phyloP scores from a whole-genome alignment of 1,284 basidiomycete genomes.

The Cutaneotrichosporon sp. region DNA sequence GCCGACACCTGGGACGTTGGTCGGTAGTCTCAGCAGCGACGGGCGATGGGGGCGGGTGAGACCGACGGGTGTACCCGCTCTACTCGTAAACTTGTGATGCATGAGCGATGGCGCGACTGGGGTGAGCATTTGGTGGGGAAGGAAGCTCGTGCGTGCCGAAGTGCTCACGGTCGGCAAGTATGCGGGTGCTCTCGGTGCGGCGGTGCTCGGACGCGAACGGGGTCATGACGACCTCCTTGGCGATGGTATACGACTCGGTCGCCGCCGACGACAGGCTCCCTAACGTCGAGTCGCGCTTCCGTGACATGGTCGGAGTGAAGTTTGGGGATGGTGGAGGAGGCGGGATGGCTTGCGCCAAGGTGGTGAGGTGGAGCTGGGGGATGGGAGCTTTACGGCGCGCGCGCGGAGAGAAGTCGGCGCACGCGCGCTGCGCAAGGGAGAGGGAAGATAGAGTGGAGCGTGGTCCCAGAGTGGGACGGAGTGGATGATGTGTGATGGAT shows the following conservation, averaged over 20 bases:
- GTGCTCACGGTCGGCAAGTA: slow-evolving; percentile 49
- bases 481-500: not conserved
- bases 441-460: not conserved
- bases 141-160: slow-evolving; percentile 2
- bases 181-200: slow-evolving; percentile 47
- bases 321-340: not conserved
- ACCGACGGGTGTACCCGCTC: not conserved
- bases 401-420: not conserved
- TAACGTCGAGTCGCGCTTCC: slow-evolving; percentile 21
- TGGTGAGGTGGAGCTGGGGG: not conserved
- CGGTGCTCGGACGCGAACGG: slow-evolving; percentile 45
- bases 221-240: slow-evolving; percentile 51
- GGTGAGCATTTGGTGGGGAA: not conserved
- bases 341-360: not conserved
- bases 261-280: slow-evolving; percentile 32
- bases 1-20: slow-evolving; percentile 59
- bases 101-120: slow-evolving; percentile 85
- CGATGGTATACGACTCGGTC: slow-evolving; percentile 42
- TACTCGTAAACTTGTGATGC: slow-evolving; percentile 60
- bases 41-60: slow-evolving; percentile 2
- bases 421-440: slow-evolving; percentile 2
- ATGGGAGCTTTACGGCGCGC: not conserved
- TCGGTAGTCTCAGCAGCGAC: slow-evolving; percentile 62
- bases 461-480: not conserved
- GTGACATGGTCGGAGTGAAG: not conserved